These are phyloP conservation scores for Candida corydali DNA, from an alignment of 805 yeast genomes.

Conservation along the genomic window DNA sequence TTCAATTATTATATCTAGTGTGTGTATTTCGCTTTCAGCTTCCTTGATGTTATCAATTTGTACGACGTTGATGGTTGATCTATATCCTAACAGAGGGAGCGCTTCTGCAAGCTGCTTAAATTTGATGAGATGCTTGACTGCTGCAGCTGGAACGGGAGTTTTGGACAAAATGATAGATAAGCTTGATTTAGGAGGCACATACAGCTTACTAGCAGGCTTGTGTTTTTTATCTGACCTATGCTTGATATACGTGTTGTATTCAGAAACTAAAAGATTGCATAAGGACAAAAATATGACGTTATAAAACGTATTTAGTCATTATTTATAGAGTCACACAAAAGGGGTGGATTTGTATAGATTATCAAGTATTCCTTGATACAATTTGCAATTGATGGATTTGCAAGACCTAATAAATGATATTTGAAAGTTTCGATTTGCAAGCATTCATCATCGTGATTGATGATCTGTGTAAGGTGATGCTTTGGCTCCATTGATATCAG, in stretches of 20 bases:
- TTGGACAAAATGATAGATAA: constrained; percentile 53
- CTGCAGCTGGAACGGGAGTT: constrained; percentile 69
- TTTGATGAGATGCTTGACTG: constrained; percentile 65
- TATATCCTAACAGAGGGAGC: constrained; percentile 66
- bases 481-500: constrained; percentile 84
- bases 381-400: constrained; percentile 76
- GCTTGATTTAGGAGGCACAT: constrained; percentile 73
- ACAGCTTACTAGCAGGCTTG: constrained; percentile 62
- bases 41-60: constrained; percentile 55
- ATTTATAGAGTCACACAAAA: no score
- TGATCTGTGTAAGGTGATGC: constrained; percentile 81
- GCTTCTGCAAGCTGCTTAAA: constrained; percentile 74
- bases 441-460: constrained; percentile 54
- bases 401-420: constrained; percentile 82
- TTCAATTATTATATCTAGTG: constrained; percentile 55
- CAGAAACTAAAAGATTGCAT: constrained; percentile 1
- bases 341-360: no score
- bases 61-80: constrained; percentile 70
- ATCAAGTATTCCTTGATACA: no score
- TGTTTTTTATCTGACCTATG: constrained; percentile 10
- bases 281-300: no score
- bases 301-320: no score
- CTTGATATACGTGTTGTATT: constrained; percentile 9
- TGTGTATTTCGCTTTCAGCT: constrained; percentile 54
- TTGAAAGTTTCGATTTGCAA: constrained; percentile 70